Evolutionary conservation across 31 red algal species (phyloP).

Genomic region (Bonnemaisonia californica): DNA sequence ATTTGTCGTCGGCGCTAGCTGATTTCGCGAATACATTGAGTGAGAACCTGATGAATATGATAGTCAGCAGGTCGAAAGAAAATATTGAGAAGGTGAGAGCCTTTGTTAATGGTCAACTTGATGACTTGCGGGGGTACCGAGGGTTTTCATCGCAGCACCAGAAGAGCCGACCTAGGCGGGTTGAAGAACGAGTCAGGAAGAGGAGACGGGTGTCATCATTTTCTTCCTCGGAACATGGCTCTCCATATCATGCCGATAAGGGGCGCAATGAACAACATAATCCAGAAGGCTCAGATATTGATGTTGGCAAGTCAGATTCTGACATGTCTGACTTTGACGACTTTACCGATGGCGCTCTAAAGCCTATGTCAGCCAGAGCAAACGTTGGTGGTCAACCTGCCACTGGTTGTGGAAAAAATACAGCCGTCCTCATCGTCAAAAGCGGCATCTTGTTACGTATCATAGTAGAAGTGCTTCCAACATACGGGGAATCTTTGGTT

Average conservation of each 20-base stretch:
- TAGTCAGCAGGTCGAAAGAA: not conserved
- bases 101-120: not conserved
- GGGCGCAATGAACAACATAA: not conserved
- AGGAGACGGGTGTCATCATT: not conserved
- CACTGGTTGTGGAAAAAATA: not conserved
- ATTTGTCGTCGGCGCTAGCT: not conserved
- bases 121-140: not conserved
- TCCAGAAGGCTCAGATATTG: not conserved
- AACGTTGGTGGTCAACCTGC: not conserved
- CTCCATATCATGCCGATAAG: too few species aligned
- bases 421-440: not conserved
- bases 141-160: not conserved
- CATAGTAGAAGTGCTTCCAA: not conserved
- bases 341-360: not conserved
- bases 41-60: conserved; percentile 4
- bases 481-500: not conserved
- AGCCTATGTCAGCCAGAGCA: not conserved
- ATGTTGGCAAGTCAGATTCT: conserved; percentile 13
- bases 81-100: not conserved
- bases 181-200: not conserved
- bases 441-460: not conserved
- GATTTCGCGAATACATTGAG: not conserved
- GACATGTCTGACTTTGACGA: conserved; percentile 17
- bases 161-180: not conserved
- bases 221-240: not conserved